phyloP scores from a whole-genome alignment of 495 filamentous ascomycete genomes.

The Penicillium egyptiacum region DNA sequence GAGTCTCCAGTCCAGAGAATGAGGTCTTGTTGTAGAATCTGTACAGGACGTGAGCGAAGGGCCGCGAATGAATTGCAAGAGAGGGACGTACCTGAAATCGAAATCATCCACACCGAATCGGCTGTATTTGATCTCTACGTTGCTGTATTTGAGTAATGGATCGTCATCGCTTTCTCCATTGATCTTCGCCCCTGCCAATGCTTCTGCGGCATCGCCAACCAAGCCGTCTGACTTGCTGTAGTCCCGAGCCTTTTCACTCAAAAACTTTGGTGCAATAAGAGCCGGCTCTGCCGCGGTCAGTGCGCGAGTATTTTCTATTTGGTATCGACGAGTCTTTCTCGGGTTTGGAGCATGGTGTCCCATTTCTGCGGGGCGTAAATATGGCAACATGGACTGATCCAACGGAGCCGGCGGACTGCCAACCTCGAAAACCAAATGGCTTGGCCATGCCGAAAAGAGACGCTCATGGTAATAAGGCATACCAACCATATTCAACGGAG shows the following conservation, averaged over 20 bases:
- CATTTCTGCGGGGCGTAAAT: conserved; percentile 65
- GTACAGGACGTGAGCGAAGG: conserved; percentile 15
- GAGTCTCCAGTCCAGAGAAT: conserved; percentile 91
- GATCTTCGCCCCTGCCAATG: conserved; percentile 59
- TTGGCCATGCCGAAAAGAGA: conserved; percentile 87
- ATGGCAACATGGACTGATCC: conserved; percentile 68
- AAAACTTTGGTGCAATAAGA: conserved; percentile 74
- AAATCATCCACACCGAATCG: conserved; percentile 97
- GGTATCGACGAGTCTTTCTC: conserved; percentile 70
- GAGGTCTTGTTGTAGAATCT: conserved; percentile 90
- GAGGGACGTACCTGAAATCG: conserved; percentile 74
- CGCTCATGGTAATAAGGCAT: conserved; percentile 91
- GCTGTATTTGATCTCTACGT: conserved; percentile 95
- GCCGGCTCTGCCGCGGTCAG: conserved; percentile 50
- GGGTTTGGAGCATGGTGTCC: conserved; percentile 77
- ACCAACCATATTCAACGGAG: conserved; percentile 79
- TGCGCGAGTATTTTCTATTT: conserved; percentile 75
- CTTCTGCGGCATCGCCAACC: conserved; percentile 62
- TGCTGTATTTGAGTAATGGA: conserved; percentile 80
- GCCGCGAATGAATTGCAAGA: background rate
- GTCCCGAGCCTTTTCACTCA: conserved; percentile 87
- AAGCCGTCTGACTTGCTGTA: conserved; percentile 55
- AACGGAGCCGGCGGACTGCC: conserved; percentile 77
- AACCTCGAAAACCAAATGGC: conserved; percentile 75
- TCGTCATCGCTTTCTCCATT: conserved; percentile 64